phyloP scores from a whole-genome alignment of 192 early-diverging fungal genomes.

The Coemansia reversa region DNA sequence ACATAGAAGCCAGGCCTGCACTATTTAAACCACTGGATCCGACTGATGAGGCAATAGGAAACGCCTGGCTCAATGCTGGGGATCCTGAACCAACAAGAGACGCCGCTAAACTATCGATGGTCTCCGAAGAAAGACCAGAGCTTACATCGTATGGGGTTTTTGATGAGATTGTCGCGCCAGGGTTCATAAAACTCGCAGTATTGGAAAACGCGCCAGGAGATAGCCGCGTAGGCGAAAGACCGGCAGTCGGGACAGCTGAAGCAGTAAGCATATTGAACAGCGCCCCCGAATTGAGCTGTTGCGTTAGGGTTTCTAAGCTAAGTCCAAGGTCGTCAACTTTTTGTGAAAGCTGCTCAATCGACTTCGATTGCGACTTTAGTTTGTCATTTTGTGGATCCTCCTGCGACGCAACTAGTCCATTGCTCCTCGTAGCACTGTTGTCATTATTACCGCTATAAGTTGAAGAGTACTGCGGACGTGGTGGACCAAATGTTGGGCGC shows the following conservation, averaged over 20 bases:
- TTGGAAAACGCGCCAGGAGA: neutral
- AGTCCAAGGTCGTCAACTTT: conserved; percentile 22
- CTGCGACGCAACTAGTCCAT: conserved; percentile 13
- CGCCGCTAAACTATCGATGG: conserved; percentile 2
- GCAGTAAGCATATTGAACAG: neutral
- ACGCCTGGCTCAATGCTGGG: neutral
- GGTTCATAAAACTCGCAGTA: neutral
- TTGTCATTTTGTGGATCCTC: conserved; percentile 3
- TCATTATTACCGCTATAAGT: neutral
- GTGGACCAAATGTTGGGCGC: conserved; percentile 8
- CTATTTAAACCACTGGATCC: neutral
- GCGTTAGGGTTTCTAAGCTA: conserved; percentile 29
- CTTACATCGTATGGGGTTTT: neutral
- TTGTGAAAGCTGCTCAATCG: conserved; percentile 27
- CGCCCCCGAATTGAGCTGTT: conserved; percentile 13
- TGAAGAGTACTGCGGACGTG: neutral
- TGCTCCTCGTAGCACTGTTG: neutral
- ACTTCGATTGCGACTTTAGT: conserved; percentile 24
- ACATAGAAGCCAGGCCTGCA: neutral
- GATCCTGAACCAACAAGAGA: conserved; percentile 3
- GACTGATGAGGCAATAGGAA: neutral
- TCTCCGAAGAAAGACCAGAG: neutral
- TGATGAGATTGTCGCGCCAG: neutral
- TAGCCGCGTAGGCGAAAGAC: neutral
- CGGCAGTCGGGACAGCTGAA: neutral